Evolutionary conservation across 495 filamentous ascomycete species (phyloP).

Genomic region (Talaromyces nanjingensis): DNA sequence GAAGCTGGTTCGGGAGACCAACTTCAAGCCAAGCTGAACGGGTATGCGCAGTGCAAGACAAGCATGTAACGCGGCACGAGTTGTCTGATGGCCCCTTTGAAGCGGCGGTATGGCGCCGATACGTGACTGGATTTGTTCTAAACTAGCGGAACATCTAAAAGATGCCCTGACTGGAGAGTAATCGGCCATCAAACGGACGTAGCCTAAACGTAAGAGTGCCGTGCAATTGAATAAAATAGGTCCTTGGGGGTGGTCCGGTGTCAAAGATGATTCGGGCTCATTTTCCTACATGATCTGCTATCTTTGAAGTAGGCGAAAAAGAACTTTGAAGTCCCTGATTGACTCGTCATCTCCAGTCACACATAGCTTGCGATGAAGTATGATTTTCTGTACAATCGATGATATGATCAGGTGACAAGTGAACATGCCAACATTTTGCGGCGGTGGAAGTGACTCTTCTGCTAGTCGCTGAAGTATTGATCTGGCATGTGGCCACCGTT

Average conservation of each 20-base stretch:
- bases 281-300: slow-evolving; percentile 30
- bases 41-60: slow-evolving; percentile 33
- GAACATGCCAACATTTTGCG: not conserved
- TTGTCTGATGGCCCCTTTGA: slow-evolving; percentile 13
- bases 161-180: slow-evolving; percentile 14
- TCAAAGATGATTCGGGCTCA: slow-evolving; percentile 24
- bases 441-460: not conserved
- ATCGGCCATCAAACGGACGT: slow-evolving; percentile 26
- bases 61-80: slow-evolving; percentile 26
- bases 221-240: slow-evolving; percentile 32
- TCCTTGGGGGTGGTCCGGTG: slow-evolving; percentile 24
- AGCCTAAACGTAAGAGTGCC: slow-evolving; percentile 28
- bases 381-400: not conserved
- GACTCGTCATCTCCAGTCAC: no score
- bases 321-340: no score
- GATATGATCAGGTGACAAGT: not conserved
- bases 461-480: not conserved
- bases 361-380: not conserved
- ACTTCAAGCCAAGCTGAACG: slow-evolving; percentile 32
- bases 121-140: slow-evolving; percentile 9
- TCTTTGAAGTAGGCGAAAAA: slow-evolving; percentile 11
- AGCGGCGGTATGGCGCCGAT: slow-evolving; percentile 10
- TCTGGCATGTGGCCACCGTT: not conserved
- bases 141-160: slow-evolving; percentile 20
- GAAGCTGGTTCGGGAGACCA: slow-evolving; percentile 36